Percentiles rank a stretch among this genome's conserved stretches.
These are phyloP conservation scores for Vicia faba DNA, from an alignment of 306 rosid genomes.

Conservation along the genomic window DNA sequence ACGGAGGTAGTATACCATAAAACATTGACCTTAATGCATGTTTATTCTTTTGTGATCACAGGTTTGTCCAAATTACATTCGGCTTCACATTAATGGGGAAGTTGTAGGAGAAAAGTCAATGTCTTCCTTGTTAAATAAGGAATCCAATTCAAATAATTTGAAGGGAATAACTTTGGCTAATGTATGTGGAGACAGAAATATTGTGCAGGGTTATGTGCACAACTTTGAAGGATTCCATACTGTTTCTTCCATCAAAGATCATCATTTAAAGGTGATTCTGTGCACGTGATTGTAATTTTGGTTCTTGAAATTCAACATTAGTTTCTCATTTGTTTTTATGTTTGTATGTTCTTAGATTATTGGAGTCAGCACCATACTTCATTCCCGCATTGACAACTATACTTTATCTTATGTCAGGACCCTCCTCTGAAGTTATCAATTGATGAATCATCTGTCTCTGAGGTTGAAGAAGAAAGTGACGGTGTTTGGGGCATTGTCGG, in stretches of 20 bases:
- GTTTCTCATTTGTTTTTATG: conserved; percentile 17
- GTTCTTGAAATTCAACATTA: conserved; percentile 23
- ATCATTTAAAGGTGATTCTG: conserved; percentile 56
- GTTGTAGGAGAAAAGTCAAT: conserved; percentile 52
- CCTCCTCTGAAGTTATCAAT: conserved; percentile 76
- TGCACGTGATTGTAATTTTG: conserved; percentile 14
- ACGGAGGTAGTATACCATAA: no score
- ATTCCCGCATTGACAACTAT: conserved; percentile 35
- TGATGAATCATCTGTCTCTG: conserved; percentile 75
- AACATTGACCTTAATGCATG: no score
- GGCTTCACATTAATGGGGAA: conserved; percentile 76
- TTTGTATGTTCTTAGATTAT: conserved; percentile 17
- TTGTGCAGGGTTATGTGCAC: conserved; percentile 66
- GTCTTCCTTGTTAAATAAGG: conserved; percentile 45
- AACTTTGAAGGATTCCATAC: conserved; percentile 52
- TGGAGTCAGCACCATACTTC: conserved; percentile 11
- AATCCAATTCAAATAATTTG: conserved; percentile 39
- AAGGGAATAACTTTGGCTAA: conserved; percentile 57
- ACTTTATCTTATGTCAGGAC: conserved; percentile 56
- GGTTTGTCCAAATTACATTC: conserved; percentile 61
- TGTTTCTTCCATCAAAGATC: conserved; percentile 53
- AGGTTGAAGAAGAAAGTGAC: conserved; percentile 74
- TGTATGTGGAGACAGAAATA: conserved; percentile 54
- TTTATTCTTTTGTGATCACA: conserved; percentile 41
- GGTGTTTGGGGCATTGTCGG: conserved; percentile 94